phyloP scores from a whole-genome alignment of 2,329 filamentous ascomycete genomes.

The Coniochaeta sp. region DNA sequence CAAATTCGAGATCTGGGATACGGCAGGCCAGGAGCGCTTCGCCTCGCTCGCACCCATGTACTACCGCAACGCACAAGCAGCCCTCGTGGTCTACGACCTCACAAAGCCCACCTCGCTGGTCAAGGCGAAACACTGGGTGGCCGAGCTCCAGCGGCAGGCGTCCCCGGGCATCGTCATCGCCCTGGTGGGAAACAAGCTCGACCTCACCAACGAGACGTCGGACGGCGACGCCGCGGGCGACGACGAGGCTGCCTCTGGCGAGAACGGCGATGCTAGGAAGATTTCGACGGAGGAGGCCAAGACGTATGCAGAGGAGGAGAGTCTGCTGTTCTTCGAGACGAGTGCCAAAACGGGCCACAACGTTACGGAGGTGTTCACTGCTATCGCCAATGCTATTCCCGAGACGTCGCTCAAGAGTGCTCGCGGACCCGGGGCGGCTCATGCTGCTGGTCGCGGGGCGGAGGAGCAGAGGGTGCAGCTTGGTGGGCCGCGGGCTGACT shows the following conservation, averaged over 20 bases:
- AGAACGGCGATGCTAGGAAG: conserved; percentile 71
- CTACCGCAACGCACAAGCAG: conserved; percentile 97
- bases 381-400: conserved; percentile 95
- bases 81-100: conserved; percentile 96
- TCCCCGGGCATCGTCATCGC: conserved; percentile 95
- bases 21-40: conserved; percentile 94
- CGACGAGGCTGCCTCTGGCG: conserved; percentile 42
- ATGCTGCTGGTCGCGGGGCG: conserved; percentile 49
- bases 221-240: conserved; percentile 39
- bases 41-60: conserved; percentile 97
- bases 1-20: conserved; percentile 97
- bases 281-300: conserved; percentile 87
- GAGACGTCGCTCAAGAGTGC: conserved; percentile 92
- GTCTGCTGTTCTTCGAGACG: conserved; percentile 93
- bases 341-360: conserved; percentile 95
- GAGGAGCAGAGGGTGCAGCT: conserved; percentile 78
- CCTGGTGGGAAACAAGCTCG: conserved; percentile 93
- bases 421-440: conserved; percentile 59
- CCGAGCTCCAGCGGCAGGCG: conserved; percentile 92
- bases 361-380: conserved; percentile 93
- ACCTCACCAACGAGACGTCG: conserved; percentile 64
- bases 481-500: conserved; percentile 62
- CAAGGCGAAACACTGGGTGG: conserved; percentile 98
- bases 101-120: conserved; percentile 92
- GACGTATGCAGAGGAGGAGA: conserved; percentile 90